Percentiles rank a stretch among this genome's conserved stretches.
These are phyloP conservation scores for Turnera subulata DNA, from an alignment of 345 rosid genomes.

Conservation along the genomic window DNA sequence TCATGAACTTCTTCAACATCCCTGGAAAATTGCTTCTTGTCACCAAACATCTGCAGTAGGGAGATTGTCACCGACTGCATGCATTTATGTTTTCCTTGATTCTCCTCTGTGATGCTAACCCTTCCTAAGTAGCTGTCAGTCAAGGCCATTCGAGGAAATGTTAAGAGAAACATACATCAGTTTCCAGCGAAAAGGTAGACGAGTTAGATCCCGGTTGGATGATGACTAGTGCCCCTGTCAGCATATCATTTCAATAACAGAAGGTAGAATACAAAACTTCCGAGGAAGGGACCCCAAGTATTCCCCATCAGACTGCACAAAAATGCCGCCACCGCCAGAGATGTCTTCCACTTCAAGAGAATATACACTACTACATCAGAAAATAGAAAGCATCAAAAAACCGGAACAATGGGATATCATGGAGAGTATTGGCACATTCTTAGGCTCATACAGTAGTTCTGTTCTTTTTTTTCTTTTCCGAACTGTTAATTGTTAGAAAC, in stretches of 20 bases:
- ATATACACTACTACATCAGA: conserved; percentile 45
- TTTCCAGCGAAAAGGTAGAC: neutral
- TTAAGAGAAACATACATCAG: neutral
- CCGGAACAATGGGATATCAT: neutral
- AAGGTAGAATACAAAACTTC: conserved; percentile 65
- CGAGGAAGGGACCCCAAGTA: conserved; percentile 82
- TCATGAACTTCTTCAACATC: too few relatives aligned
- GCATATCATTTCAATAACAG: conserved; percentile 67
- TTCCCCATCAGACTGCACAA: conserved; percentile 93
- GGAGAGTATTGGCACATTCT: too few relatives aligned
- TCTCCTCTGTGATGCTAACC: too few relatives aligned
- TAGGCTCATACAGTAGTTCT: too few relatives aligned
- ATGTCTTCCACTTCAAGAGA: conserved; percentile 76
- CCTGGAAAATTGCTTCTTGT: too few relatives aligned
- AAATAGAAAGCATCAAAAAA: neutral
- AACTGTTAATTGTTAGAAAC: too few relatives aligned
- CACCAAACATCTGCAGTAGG: too few relatives aligned
- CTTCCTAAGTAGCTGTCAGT: neutral
- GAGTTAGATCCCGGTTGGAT: neutral
- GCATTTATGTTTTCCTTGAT: too few relatives aligned
- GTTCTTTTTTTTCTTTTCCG: too few relatives aligned
- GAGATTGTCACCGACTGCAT: too few relatives aligned
- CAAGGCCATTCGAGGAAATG: neutral
- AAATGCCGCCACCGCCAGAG: conserved; percentile 50
- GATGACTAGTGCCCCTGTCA: conserved; percentile 26